phyloP scores from a whole-genome alignment of 768 basidiomycete species.

The Suillus spraguei region DNA sequence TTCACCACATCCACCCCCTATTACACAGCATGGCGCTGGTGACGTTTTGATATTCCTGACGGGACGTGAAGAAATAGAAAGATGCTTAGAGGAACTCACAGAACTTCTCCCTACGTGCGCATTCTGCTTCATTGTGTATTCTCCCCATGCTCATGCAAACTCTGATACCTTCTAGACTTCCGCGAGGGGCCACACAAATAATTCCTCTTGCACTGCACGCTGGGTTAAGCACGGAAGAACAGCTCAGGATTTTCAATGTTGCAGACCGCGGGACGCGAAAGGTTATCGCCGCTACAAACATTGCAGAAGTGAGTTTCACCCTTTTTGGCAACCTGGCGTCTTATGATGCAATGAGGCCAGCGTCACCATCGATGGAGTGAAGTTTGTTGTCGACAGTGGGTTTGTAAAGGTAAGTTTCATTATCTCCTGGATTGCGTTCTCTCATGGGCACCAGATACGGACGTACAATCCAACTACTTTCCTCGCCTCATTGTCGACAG shows the following conservation, averaged over 20 bases:
- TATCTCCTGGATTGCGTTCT: not conserved
- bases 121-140: not conserved
- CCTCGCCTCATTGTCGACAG: conserved; percentile 81
- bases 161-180: conserved; percentile 40
- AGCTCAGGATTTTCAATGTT: conserved; percentile 81
- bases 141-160: conserved; percentile 10
- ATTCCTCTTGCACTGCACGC: conserved; percentile 83
- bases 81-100: conserved; percentile 76
- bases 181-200: conserved; percentile 57
- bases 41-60: conserved; percentile 95
- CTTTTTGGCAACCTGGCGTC: not conserved
- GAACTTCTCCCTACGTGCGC: conserved; percentile 75
- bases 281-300: conserved; percentile 92
- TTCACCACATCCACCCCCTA: not conserved
- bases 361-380: conserved; percentile 95
- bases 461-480: conserved; percentile 86
- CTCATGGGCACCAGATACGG: conserved; percentile 60
- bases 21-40: conserved; percentile 69
- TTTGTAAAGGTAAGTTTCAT: conserved; percentile 79
- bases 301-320: conserved; percentile 73
- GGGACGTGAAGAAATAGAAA: conserved; percentile 95
- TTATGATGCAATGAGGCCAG: conserved; percentile 61
- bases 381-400: conserved; percentile 92
- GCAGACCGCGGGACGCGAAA: conserved; percentile 80
- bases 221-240: conserved; percentile 86